Evolutionary conservation across 768 basidiomycete species (phyloP).

Genomic region (Neoboletus brunneissimus): DNA sequence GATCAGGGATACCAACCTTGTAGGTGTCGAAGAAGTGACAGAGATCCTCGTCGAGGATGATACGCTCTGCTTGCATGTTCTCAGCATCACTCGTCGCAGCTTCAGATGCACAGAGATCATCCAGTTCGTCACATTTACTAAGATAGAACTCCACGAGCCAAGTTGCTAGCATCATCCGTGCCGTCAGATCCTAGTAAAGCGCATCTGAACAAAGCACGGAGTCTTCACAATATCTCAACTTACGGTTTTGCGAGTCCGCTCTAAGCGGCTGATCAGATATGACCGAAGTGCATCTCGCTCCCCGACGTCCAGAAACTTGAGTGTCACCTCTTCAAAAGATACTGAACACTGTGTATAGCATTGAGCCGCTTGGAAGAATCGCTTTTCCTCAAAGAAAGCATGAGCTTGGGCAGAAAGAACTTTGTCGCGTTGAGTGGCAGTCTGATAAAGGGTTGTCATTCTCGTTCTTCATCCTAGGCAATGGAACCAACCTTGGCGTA

Average conservation of each 20-base stretch:
- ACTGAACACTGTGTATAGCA: slow-evolving; percentile 87
- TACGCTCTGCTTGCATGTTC: slow-evolving; percentile 75
- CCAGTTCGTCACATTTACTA: slow-evolving; percentile 93
- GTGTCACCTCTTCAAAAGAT: slow-evolving; percentile 86
- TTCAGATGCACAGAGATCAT: slow-evolving; percentile 90
- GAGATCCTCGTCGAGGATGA: slow-evolving; percentile 89
- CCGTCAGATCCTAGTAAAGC: slow-evolving; percentile 71
- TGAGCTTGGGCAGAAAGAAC: slow-evolving; percentile 83
- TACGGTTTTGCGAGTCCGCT: slow-evolving; percentile 80
- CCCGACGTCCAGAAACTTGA: slow-evolving; percentile 85
- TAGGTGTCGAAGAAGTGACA: slow-evolving; percentile 92
- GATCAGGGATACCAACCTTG: slow-evolving; percentile 52
- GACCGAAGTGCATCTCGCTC: slow-evolving; percentile 89
- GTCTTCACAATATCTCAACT: slow-evolving; percentile 22
- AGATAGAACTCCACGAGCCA: slow-evolving; percentile 99
- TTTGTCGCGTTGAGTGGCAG: slow-evolving; percentile 80
- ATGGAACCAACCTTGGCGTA: slow-evolving; percentile 68
- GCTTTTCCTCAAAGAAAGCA: slow-evolving; percentile 70
- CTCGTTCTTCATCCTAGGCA: not conserved
- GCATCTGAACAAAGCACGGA: not conserved
- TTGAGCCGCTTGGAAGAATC: slow-evolving; percentile 90
- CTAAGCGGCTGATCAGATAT: slow-evolving; percentile 84
- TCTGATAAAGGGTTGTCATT: slow-evolving; percentile 43
- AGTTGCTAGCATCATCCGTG: slow-evolving; percentile 96
- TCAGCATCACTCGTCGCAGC: slow-evolving; percentile 77